phyloP scores from a whole-genome alignment of 371 early-diverging fungal species.

The Rhizopus arrhizus region DNA sequence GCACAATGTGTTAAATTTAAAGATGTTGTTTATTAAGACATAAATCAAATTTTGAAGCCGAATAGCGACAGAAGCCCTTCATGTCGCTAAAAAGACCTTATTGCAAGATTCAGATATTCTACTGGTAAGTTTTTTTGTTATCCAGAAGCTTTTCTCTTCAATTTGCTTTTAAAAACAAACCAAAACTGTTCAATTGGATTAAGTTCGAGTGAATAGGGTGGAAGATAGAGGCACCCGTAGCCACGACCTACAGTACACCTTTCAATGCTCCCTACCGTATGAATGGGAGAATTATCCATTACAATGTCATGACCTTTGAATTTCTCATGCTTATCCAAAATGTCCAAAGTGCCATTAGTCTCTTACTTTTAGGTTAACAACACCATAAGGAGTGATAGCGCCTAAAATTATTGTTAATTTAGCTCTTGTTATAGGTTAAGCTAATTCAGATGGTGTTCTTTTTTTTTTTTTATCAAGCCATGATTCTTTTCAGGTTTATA shows the following conservation, averaged over 20 bases:
- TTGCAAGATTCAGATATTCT: conserved; percentile 15
- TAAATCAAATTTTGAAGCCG: not conserved
- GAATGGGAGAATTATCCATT: conserved; percentile 18
- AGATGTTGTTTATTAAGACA: too few relatives aligned
- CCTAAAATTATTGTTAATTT: conserved; percentile 17
- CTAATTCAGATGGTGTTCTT: not conserved
- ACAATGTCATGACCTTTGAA: conserved; percentile 12
- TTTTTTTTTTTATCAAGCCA: conserved; percentile 8
- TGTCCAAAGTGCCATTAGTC: conserved; percentile 7
- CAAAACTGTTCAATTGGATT: conserved; percentile 29
- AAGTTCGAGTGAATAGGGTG: conserved; percentile 14
- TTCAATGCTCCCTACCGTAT: conserved; percentile 5
- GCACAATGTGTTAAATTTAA: too few relatives aligned
- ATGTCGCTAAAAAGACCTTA: conserved; percentile 12
- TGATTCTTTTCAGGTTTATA: conserved; percentile 7
- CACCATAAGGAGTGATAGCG: conserved; percentile 7
- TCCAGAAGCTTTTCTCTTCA: conserved; percentile 16
- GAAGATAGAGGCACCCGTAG: conserved; percentile 12
- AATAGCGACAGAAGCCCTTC: conserved; percentile 15
- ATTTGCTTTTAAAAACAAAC: conserved; percentile 18
- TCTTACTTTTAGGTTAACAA: conserved; percentile 6
- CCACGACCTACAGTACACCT: not conserved
- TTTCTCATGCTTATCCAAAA: conserved; percentile 16
- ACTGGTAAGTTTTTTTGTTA: conserved; percentile 14
- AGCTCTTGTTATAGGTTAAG: conserved; percentile 5